Base-by-base conservation (phyloP, 345 rosid genomes). In the Kernera saxatilis region DNA sequence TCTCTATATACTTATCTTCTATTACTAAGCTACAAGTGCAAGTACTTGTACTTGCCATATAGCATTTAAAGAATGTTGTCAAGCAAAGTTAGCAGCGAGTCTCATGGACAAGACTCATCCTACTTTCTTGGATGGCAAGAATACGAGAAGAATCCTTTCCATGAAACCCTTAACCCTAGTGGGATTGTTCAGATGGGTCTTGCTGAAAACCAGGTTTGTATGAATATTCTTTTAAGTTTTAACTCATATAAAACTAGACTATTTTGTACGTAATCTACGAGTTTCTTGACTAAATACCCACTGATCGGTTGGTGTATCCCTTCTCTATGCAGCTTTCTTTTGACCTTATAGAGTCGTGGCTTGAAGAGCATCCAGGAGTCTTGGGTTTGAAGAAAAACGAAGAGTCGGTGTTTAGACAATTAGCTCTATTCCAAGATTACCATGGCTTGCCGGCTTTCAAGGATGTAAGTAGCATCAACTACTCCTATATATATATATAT, bases 121-220 rank as follows among this genome's bases (percentile, higher is more conserved):
- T 93, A 87, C 79, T 90, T 93, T 75, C 71, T 88, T 5, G 97
- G 98, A 8, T 90, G 88, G 96, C 70, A 90, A 61, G 88, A 82
- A 58, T 90, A 82, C 25, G 88, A 85, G 83, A 84, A 85, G 37
- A 85, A 88, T 62, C 92, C 89, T 5, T 90, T 81, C 64, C 73
- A 93, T 41, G 79, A 79, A 50, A 39, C 76, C 58, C 56, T 61
- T 33, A 93, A 93, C 77, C 86, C 97, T 3, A 49, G 56, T 7
- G 97, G 98, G 8, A 87, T 93, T 71, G 82, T 93, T 59, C 98
- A 93, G 69, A 87, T 93, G 98, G 97, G 96, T 6, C 86, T 93
- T 56, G 98, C 98, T 15, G 98, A 93, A 66, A 93, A 93, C 65
- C 97, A 89, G 87, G 98, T 87, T n/a, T 37, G 75, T 54, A 40